Evolutionary conservation across 1,284 basidiomycete species (phyloP).

Genomic region (Trichosporon asahii): DNA sequence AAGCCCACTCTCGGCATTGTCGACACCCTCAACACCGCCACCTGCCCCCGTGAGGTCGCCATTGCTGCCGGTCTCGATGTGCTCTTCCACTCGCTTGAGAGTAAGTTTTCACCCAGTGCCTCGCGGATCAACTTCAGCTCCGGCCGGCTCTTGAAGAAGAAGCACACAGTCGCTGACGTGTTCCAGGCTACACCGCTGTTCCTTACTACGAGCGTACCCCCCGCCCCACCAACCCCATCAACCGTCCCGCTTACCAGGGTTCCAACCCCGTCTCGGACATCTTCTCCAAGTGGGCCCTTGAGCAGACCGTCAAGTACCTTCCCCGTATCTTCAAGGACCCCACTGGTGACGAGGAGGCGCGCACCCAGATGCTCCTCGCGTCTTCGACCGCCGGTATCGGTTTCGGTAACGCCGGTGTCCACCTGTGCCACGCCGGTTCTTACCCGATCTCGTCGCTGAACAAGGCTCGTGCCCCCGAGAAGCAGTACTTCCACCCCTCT

Average conservation of each 20-base stretch:
- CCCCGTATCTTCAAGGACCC: conserved; percentile 79
- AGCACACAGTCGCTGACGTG: conserved; percentile 1
- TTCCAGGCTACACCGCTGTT: conserved; percentile 35
- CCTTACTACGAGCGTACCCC: conserved; percentile 80
- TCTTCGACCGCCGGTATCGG: conserved; percentile 80
- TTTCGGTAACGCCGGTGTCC: conserved; percentile 90
- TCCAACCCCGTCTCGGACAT: conserved; percentile 95
- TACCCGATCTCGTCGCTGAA: conserved; percentile 80
- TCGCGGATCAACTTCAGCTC: not conserved
- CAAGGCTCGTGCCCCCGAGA: conserved; percentile 83
- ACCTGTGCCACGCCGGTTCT: conserved; percentile 61
- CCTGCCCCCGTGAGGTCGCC: conserved; percentile 79
- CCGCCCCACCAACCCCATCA: conserved; percentile 81
- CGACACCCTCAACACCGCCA: conserved; percentile 79
- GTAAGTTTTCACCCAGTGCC: conserved; percentile 35
- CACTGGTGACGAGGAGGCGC: conserved; percentile 71
- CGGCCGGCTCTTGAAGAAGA: not conserved
- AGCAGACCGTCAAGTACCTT: conserved; percentile 84
- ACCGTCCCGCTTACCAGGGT: conserved; percentile 84
- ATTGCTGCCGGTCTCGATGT: conserved; percentile 91
- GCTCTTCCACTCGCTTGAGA: conserved; percentile 89
- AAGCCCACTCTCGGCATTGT: conserved; percentile 85
- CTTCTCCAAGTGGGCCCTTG: conserved; percentile 91
- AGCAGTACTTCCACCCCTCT: conserved; percentile 68
- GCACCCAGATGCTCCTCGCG: conserved; percentile 74